These are phyloP conservation scores for Phylloporus sp. DNA, from an alignment of 768 basidiomycete genomes.

Conservation along the genomic window DNA sequence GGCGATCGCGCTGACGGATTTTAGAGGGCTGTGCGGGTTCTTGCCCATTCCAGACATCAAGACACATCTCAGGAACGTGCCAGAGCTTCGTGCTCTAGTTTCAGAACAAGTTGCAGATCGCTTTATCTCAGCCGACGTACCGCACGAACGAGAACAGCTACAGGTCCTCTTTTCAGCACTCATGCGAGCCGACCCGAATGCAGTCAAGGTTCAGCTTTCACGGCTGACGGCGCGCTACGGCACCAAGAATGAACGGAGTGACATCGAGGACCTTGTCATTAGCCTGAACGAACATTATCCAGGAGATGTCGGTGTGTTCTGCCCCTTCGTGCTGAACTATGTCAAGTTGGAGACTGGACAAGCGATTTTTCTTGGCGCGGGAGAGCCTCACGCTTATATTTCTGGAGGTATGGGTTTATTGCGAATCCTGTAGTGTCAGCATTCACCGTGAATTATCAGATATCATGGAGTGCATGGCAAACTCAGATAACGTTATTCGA, in stretches of 20 bases:
- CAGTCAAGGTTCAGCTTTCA: constrained; percentile 51
- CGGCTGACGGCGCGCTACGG: constrained; percentile 61
- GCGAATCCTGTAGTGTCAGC: neutral
- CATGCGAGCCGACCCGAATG: constrained; percentile 67
- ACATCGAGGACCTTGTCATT: constrained; percentile 58
- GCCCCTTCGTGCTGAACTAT: constrained; percentile 85
- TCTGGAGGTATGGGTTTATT: constrained; percentile 63
- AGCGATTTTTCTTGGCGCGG: constrained; percentile 92
- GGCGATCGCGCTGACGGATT: constrained; percentile 93
- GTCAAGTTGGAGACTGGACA: constrained; percentile 75
- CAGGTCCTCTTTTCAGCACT: constrained; percentile 73
- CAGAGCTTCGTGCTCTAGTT: constrained; percentile 74
- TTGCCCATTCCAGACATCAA: constrained; percentile 73
- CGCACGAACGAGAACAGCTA: constrained; percentile 46
- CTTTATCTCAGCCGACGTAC: constrained; percentile 44
- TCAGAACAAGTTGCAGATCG: constrained; percentile 45
- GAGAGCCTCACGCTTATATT: constrained; percentile 96
- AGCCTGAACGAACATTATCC: constrained; percentile 72
- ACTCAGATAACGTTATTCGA: constrained; percentile 97
- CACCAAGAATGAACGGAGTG: constrained; percentile 39
- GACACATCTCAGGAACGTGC: constrained; percentile 56
- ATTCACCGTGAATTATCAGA: constrained; percentile 43
- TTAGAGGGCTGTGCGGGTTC: constrained; percentile 91
- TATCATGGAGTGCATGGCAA: constrained; percentile 99
- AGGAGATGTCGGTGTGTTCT: constrained; percentile 90